These are phyloP conservation scores for Rubroshorea leprosula DNA, from an alignment of 345 rosid species.

Conservation along the genomic window DNA sequence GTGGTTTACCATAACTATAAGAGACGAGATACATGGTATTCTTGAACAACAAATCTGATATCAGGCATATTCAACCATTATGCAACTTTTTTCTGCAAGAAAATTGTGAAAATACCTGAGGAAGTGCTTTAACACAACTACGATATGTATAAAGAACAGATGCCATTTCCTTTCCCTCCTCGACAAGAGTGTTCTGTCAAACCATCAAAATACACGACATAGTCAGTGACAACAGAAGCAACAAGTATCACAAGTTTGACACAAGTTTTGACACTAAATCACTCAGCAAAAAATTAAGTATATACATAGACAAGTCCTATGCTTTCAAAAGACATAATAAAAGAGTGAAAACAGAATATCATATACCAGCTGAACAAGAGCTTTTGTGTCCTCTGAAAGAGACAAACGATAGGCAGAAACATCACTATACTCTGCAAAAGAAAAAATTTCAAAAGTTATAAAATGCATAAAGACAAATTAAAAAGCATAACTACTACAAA, in stretches of 20 bases:
- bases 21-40: neutral
- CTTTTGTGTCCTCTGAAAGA: slow-evolving; percentile 95
- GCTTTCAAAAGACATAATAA: slow-evolving; percentile 1
- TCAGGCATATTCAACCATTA: neutral
- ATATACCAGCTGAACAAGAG: slow-evolving; percentile 90
- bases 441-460: neutral
- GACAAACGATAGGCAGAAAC: slow-evolving; percentile 88
- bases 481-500: too few species aligned
- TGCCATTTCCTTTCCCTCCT: slow-evolving; percentile 97
- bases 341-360: slow-evolving; percentile 5
- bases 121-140: slow-evolving; percentile 97
- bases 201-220: slow-evolving; percentile 15
- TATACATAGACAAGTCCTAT: neutral
- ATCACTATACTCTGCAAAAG: slow-evolving; percentile 74
- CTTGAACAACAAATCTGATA: neutral
- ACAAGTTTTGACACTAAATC: neutral
- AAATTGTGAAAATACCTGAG: slow-evolving; percentile 56
- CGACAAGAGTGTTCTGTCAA: slow-evolving; percentile 76
- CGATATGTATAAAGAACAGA: slow-evolving; percentile 96
- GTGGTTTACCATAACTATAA: neutral
- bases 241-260: neutral
- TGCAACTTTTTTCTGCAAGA: neutral
- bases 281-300: neutral
- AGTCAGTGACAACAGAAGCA: slow-evolving; percentile 7
- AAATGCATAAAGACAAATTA: neutral